Evolutionary conservation across 2,329 filamentous ascomycete genomes (phyloP).

Genomic region (Ophiosphaerella korrae): DNA sequence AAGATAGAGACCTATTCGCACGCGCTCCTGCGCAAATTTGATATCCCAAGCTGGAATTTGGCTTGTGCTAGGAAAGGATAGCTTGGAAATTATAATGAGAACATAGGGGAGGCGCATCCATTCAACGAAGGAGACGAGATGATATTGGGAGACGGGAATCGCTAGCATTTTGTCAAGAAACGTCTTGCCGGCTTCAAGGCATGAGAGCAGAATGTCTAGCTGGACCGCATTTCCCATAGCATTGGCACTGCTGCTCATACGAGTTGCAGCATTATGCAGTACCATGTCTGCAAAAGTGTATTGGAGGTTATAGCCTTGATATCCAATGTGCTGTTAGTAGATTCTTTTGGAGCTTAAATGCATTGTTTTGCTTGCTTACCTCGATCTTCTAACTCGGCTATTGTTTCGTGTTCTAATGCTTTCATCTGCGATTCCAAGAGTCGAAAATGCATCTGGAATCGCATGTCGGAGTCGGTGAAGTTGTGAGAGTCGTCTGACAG

Average conservation of each 20-base stretch:
- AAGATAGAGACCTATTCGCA: conserved; percentile 26
- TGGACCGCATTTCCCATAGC: conserved; percentile 5
- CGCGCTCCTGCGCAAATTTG: conserved; percentile 27
- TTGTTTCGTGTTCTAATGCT: background rate
- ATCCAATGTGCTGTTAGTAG: background rate
- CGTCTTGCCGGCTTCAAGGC: conserved; percentile 65
- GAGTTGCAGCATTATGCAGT: conserved; percentile 10
- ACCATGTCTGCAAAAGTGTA: conserved; percentile 20
- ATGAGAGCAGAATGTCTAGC: conserved; percentile 19
- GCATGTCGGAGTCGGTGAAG: conserved; percentile 19
- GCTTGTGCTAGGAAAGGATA: conserved; percentile 21
- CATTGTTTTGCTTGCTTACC: background rate
- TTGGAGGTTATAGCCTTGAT: conserved; percentile 20
- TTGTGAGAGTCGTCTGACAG: conserved; percentile 16
- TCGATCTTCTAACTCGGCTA: conserved; percentile 12
- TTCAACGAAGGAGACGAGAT: conserved; percentile 22
- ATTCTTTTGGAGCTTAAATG: no score
- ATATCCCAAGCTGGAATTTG: conserved; percentile 23
- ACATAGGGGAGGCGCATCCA: conserved; percentile 27
- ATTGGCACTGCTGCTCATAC: background rate
- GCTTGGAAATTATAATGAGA: conserved; percentile 19
- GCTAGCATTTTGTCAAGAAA: conserved; percentile 71
- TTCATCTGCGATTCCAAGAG: conserved; percentile 22
- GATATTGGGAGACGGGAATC: conserved; percentile 62
- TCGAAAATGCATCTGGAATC: conserved; percentile 22